These are phyloP conservation scores for Candida pseudofarinosa DNA, from an alignment of 805 yeast genomes.

Conservation along the genomic window DNA sequence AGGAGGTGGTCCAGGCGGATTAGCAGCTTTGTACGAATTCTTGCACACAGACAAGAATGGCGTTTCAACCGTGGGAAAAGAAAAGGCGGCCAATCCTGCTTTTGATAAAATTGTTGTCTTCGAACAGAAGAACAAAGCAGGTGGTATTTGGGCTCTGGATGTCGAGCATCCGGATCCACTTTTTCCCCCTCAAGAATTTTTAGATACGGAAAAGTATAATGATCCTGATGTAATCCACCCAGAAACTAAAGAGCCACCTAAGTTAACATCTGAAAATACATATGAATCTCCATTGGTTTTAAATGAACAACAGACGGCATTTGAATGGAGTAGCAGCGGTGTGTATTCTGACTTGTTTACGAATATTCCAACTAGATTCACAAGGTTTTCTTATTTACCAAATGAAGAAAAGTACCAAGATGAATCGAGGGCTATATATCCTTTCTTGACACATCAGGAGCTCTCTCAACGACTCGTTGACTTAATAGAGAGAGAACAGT, in stretches of 20 bases:
- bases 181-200: conserved; percentile 26
- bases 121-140: conserved; percentile 39
- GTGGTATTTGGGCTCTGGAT: conserved; percentile 43
- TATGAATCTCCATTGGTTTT: conserved; percentile 13
- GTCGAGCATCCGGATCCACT: conserved; percentile 16
- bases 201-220: conserved; percentile 26
- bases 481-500: conserved; percentile 23
- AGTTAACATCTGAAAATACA: conserved; percentile 9
- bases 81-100: conserved; percentile 16
- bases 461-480: conserved; percentile 20
- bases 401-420: conserved; percentile 19
- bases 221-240: conserved; percentile 31
- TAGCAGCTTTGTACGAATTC: conserved; percentile 30
- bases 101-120: conserved; percentile 37
- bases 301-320: conserved; percentile 9
- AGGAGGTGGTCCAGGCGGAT: conserved; percentile 33
- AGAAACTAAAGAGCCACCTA: conserved; percentile 7
- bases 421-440: conserved; percentile 23
- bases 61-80: conserved; percentile 17
- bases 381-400: conserved; percentile 34
- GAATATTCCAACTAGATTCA: conserved; percentile 35
- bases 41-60: conserved; percentile 28
- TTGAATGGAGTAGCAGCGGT: conserved; percentile 37
- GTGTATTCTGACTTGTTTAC: conserved; percentile 37
- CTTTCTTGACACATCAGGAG: conserved; percentile 36